These are phyloP conservation scores for Candida coquimbonensis DNA, from an alignment of 805 yeast species.

Conservation along the genomic window DNA sequence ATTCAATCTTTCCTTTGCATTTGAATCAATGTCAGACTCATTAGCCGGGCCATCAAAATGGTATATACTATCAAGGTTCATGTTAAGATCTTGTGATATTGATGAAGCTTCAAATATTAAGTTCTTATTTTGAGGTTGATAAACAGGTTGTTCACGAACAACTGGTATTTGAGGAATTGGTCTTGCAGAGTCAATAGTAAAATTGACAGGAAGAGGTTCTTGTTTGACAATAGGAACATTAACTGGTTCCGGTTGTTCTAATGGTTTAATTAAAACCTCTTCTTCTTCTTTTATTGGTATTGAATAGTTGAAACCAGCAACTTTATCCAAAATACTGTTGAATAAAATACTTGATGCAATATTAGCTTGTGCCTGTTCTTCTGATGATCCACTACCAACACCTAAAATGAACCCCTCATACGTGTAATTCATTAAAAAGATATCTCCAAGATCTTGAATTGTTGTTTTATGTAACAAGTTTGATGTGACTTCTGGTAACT, in stretches of 20 bases:
- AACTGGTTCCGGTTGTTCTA: not conserved
- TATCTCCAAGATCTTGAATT: not conserved
- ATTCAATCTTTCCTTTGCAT: slow-evolving; percentile 14
- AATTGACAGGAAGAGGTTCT: no score
- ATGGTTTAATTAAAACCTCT: not conserved
- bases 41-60: not conserved
- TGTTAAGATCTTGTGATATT: not conserved
- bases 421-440: slow-evolving; percentile 1
- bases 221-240: no score
- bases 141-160: no score
- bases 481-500: not conserved
- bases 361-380: slow-evolving; percentile 1
- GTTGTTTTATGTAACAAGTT: not conserved
- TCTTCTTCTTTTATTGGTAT: not conserved
- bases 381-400: slow-evolving; percentile 1
- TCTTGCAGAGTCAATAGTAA: no score
- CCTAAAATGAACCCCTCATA: slow-evolving; percentile 1
- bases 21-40: slow-evolving; percentile 6
- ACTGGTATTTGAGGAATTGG: no score
- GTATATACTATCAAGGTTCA: not conserved
- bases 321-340: slow-evolving; percentile 1
- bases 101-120: not conserved
- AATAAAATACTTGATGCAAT: slow-evolving; percentile 1
- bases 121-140: not conserved
- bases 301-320: not conserved